Evolutionary conservation across 2,329 filamentous ascomycete genomes (phyloP).

Genomic region (Alternaria gaisen): DNA sequence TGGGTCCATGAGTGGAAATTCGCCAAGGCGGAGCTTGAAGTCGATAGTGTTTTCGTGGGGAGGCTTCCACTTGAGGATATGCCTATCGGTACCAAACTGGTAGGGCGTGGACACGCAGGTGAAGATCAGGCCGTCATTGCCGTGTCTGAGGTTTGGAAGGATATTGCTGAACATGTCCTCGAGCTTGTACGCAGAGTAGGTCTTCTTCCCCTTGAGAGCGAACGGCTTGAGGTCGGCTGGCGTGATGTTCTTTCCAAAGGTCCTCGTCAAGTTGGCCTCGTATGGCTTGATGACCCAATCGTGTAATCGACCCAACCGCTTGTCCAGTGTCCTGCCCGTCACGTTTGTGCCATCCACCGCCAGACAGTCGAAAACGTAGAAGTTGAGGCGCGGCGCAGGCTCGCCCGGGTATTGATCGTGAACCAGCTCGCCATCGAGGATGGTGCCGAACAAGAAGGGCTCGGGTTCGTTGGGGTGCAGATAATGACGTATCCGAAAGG

Average conservation of each 20-base stretch:
- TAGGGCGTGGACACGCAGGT: conserved; percentile 91
- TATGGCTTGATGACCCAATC: conserved; percentile 79
- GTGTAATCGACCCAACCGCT: conserved; percentile 86
- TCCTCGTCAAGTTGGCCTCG: conserved; percentile 62
- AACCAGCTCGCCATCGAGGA: conserved; percentile 94
- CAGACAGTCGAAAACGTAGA: conserved; percentile 92
- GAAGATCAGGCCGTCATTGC: conserved; percentile 97
- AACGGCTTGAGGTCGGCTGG: conserved; percentile 68
- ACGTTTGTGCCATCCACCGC: conserved; percentile 79
- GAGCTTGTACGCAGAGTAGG: conserved; percentile 87
- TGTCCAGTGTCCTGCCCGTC: conserved; percentile 83
- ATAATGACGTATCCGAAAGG: conserved; percentile 81
- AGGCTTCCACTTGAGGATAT: conserved; percentile 98
- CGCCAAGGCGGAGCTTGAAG: conserved; percentile 77
- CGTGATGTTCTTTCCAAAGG: conserved; percentile 61
- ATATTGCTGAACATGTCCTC: conserved; percentile 81
- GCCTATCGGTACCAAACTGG: conserved; percentile 86
- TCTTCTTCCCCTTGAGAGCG: conserved; percentile 84
- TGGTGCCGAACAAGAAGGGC: conserved; percentile 78
- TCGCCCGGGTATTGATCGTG: conserved; percentile 77
- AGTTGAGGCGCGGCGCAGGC: conserved; percentile 72
- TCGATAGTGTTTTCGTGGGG: conserved; percentile 95
- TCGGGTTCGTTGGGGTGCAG: conserved; percentile 62
- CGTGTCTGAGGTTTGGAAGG: conserved; percentile 84
- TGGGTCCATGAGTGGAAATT: conserved; percentile 76